Conservation (phyloP, 345 rosid species). For the rapeseed (Brassica napus) region DNA sequence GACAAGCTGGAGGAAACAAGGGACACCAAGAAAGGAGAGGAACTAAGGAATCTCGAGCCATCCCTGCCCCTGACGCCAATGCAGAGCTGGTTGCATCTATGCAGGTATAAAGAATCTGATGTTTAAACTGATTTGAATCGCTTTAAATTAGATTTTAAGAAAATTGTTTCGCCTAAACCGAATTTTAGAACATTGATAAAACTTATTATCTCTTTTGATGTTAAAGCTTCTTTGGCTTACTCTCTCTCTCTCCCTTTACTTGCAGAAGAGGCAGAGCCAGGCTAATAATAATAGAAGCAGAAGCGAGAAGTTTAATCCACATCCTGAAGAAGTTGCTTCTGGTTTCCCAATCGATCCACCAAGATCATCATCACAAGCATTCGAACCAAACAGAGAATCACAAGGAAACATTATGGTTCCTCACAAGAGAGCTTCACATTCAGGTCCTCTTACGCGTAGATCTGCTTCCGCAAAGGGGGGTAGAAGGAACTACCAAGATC, state of each 20-base stretch:
- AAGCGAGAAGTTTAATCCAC: conserved; percentile 96
- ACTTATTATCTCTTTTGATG: neutral
- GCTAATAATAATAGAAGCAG: conserved; percentile 79
- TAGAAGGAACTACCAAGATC: conserved; percentile 62
- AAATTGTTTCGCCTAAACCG: no score
- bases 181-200: no score
- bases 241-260: neutral
- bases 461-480: conserved; percentile 76
- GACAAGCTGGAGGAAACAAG: conserved; percentile 78
- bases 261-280: conserved; percentile 84
- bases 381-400: conserved; percentile 60
- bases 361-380: conserved; percentile 77
- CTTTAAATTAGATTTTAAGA: neutral
- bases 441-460: conserved; percentile 85
- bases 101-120: conserved; percentile 53
- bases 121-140: no score
- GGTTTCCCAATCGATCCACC: conserved; percentile 99
- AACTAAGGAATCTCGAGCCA: conserved; percentile 82
- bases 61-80: conserved; percentile 96
- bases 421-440: conserved; percentile 86
- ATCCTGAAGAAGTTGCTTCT: conserved; percentile 96
- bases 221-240: conserved; percentile 5
- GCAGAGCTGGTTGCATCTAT: conserved; percentile 82
- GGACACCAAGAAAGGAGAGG: conserved; percentile 72
- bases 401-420: conserved; percentile 49